phyloP scores from a whole-genome alignment of 352 stramenopile genomes.

The Phytophthora citrophthora region DNA sequence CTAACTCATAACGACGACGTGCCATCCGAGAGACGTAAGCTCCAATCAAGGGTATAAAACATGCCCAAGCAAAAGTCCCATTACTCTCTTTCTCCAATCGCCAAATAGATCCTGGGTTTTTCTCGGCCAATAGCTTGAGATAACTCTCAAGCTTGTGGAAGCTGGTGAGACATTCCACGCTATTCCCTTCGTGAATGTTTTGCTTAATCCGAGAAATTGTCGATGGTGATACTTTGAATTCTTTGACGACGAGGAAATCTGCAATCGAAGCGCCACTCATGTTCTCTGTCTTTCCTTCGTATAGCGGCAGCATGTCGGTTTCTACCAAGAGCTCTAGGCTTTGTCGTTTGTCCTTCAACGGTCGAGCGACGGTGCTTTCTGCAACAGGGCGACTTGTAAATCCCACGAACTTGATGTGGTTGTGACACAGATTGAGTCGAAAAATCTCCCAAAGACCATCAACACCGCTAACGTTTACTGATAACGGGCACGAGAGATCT shows the following conservation, averaged over 20 bases:
- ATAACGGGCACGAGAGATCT: neutral
- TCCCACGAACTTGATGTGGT: constrained; percentile 15
- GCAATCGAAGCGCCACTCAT: constrained; percentile 5
- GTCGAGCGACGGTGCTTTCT: neutral
- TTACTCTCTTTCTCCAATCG: neutral
- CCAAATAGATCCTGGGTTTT: constrained; percentile 12
- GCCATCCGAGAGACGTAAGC: neutral
- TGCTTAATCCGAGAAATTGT: constrained; percentile 9
- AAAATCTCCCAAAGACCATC: constrained; percentile 10
- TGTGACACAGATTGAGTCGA: constrained; percentile 12
- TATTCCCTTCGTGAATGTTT: neutral
- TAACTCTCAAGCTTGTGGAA: constrained; percentile 15
- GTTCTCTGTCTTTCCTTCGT: neutral
- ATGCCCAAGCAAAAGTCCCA: constrained; percentile 4
- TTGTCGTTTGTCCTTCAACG: neutral
- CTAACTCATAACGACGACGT: constrained; percentile 7
- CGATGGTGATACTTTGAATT: neutral
- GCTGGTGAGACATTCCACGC: neutral
- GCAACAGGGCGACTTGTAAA: constrained; percentile 1
- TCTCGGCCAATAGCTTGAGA: constrained; percentile 9
- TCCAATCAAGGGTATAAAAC: constrained; percentile 8
- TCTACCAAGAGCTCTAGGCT: too few species aligned
- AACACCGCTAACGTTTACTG: neutral
- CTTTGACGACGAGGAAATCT: neutral
- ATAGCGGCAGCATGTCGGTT: constrained; percentile 1